Percentiles rank a stretch among this genome's conserved stretches.
phyloP scores from a whole-genome alignment of 805 yeast genomes.

The Metschnikowia cubensis region DNA sequence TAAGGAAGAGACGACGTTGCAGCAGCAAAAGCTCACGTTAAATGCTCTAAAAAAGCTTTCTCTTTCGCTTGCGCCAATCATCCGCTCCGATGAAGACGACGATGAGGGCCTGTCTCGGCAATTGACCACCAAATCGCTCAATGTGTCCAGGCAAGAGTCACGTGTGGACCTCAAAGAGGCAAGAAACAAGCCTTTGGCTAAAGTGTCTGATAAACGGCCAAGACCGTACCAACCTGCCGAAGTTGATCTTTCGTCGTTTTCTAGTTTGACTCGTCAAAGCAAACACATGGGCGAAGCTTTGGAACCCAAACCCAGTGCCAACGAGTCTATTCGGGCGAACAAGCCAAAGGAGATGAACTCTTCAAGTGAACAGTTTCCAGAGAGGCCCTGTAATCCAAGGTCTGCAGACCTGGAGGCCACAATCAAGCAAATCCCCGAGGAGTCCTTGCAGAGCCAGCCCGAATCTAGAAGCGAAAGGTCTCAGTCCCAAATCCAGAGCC shows the following conservation, averaged over 20 bases:
- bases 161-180: neutral
- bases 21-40: constrained; percentile 40
- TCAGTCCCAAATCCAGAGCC: neutral
- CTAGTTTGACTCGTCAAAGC: constrained; percentile 42
- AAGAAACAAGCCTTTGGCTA: neutral
- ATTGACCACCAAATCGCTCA: constrained; percentile 12
- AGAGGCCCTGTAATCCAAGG: neutral
- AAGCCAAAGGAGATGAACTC: neutral
- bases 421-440: constrained; percentile 1
- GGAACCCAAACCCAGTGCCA: neutral
- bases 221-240: constrained; percentile 45
- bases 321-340: neutral
- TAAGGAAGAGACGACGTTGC: constrained; percentile 34
- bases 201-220: constrained; percentile 3
- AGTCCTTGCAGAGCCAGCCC: neutral
- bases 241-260: constrained; percentile 42
- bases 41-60: constrained; percentile 42
- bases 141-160: constrained; percentile 5
- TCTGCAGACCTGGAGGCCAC: constrained; percentile 3
- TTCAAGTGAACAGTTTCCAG: neutral
- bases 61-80: constrained; percentile 38
- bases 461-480: neutral
- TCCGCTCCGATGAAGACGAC: constrained; percentile 25
- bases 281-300: constrained; percentile 6
- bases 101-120: constrained; percentile 12